Evolutionary conservation across 305 asterid species (phyloP), one percentile per base, ranked within the genome.

Genomic region (Fraxinus sp.): DNA sequence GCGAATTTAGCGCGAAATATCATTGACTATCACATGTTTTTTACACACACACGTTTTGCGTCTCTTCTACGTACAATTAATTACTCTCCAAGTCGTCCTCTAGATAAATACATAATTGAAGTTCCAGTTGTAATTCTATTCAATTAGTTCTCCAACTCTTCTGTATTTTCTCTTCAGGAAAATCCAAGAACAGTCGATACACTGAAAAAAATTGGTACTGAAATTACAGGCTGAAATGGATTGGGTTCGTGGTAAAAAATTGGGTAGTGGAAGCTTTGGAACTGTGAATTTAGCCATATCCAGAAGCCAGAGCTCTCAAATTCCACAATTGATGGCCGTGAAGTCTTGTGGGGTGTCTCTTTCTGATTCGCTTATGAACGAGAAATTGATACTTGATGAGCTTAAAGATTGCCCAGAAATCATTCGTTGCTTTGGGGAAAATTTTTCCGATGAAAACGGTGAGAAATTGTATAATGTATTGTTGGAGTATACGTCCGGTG

Each of bases 401-500:
- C 41, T 37, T 37, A 37, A 37, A 37, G 41, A 37, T 37, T 37
- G 41, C 41, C 39, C 41, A 37, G 41, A 37, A 37, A 37, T 37
- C 41, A 37, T 37, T 37, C 1, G 9, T 37, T 37, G 44, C 44
- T 37, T 37, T 37, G 44, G 11, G 9, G 44, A 37, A 37, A 37
- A 36, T 36, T 28, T 28, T 30, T 89, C 10, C 7, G 1, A 36
- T 7, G 39, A 36, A 36, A 36, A 36, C 7, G 41, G 41, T 36
- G 41, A 36, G 39, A 35, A 35, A 35, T 6, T 35, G 78, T 87
- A 86, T 30, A 90, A 90, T 49, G 78, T 90, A 11, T 52, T 90
- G 85, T 81, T 90, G 70, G 93, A 90, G 86, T 89, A 85, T 28
- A 92, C 87, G 18, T 36, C 90, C 80, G 92, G 92, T 36, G 93